Percentiles rank a stretch among this genome's conserved stretches.
Conservation (phyloP, 148 eudicot genomes). For the Nyssa sinensis region DNA sequence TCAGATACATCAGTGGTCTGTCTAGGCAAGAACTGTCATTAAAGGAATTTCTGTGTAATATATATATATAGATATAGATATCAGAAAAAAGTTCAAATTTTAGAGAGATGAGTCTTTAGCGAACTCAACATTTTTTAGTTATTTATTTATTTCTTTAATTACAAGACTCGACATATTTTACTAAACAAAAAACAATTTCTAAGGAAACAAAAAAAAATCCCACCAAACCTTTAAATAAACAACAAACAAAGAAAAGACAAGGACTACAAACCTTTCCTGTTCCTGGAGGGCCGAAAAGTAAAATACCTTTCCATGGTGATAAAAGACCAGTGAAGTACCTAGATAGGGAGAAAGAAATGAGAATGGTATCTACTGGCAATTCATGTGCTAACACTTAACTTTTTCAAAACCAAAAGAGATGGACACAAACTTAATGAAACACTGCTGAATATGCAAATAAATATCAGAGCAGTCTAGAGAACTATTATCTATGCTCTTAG, state of each 20-base stretch:
- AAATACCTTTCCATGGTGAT: constrained; percentile 98
- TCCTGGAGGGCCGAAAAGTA: constrained; percentile 97
- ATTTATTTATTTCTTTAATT: no score
- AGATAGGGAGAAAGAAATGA: constrained; percentile 13
- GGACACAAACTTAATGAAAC: neutral
- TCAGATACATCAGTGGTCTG: neutral
- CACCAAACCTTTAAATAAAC: neutral
- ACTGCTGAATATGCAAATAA: neutral
- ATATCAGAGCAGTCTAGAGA: neutral
- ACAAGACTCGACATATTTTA: neutral
- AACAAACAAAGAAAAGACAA: constrained; percentile 3
- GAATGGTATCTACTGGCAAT: neutral
- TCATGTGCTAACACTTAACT: neutral
- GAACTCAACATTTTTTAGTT: neutral
- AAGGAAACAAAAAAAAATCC: neutral
- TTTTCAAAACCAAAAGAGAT: neutral
- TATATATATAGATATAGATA: no score
- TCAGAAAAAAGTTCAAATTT: neutral
- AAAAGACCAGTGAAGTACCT: constrained; percentile 94
- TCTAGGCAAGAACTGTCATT: neutral
- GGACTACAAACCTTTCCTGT: constrained; percentile 79
- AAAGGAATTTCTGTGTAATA: neutral
- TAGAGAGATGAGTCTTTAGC: neutral
- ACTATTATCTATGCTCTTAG: neutral
- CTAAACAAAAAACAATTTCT: neutral